Evolutionary conservation across 1,284 basidiomycete species (phyloP).

Genomic region (Mrakiaceae sp.): DNA sequence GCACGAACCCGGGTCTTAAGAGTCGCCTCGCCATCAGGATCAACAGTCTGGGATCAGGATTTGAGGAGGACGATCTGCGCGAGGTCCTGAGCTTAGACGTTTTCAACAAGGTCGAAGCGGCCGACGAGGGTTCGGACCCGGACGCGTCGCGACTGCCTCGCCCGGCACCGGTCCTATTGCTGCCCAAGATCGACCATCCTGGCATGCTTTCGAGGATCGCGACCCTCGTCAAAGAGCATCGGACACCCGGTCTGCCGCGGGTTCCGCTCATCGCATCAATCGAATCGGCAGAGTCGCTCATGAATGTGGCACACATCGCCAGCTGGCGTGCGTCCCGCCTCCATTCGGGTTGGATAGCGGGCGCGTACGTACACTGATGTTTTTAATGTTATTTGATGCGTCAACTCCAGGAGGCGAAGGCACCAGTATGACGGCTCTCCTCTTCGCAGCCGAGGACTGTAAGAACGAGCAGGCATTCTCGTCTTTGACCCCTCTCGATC

Average conservation of each 20-base stretch:
- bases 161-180: constrained; percentile 43
- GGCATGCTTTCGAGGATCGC: constrained; percentile 56
- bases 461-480: constrained; percentile 20
- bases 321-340: constrained; percentile 39
- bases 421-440: constrained; percentile 20
- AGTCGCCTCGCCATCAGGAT: constrained; percentile 59
- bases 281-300: constrained; percentile 55
- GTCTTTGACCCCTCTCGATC: not conserved
- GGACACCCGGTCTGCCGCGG: constrained; percentile 27
- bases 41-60: constrained; percentile 60
- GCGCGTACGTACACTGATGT: no score
- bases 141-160: no score
- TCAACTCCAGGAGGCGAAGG: constrained; percentile 29
- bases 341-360: no score
- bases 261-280: constrained; percentile 49
- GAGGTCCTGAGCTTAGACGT: no score
- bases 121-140: no score
- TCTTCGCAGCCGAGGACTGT: constrained; percentile 84
- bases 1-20: constrained; percentile 21
- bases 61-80: constrained; percentile 56
- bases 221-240: constrained; percentile 29
- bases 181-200: constrained; percentile 66
- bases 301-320: constrained; percentile 52
- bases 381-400: no score
- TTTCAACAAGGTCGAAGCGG: no score